These are phyloP conservation scores for Boletus mariae DNA, from an alignment of 1,284 basidiomycete species.

Conservation along the genomic window DNA sequence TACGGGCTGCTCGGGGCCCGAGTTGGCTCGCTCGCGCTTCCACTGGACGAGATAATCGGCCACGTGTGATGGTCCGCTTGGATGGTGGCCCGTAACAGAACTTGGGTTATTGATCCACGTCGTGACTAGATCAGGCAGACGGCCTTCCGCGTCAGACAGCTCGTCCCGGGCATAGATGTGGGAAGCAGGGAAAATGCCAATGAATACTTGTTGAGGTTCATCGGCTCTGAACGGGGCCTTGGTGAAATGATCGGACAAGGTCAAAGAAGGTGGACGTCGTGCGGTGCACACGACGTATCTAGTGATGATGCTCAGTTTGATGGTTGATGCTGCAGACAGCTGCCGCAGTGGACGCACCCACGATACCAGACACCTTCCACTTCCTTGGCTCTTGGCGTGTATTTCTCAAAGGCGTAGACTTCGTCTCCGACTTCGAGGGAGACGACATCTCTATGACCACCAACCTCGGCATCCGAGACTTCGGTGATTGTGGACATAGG, in stretches of 20 bases:
- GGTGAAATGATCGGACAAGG: slow-evolving; percentile 57
- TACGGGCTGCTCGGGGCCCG: slow-evolving; percentile 31
- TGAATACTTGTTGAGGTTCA: slow-evolving; percentile 83
- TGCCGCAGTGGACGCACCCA: slow-evolving; percentile 58
- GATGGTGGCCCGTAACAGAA: slow-evolving; percentile 30
- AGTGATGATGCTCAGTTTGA: slow-evolving; percentile 6
- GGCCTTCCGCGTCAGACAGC: slow-evolving; percentile 84
- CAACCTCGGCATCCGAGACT: slow-evolving; percentile 61
- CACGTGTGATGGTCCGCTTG: slow-evolving; percentile 38
- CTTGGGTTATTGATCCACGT: slow-evolving; percentile 37
- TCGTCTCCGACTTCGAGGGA: slow-evolving; percentile 90
- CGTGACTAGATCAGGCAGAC: slow-evolving; percentile 68
- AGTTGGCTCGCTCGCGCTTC: slow-evolving; percentile 46
- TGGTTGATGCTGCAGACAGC: not conserved
- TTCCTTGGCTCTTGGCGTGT: slow-evolving; percentile 68
- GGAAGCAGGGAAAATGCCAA: slow-evolving; percentile 93
- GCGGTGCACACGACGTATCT: slow-evolving; percentile 89
- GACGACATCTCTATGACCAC: slow-evolving; percentile 71
- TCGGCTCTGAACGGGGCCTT: slow-evolving; percentile 54
- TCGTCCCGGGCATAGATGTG: slow-evolving; percentile 89
- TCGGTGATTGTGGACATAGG: slow-evolving; percentile 67
- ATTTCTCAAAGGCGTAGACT: slow-evolving; percentile 93
- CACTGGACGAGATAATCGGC: slow-evolving; percentile 40
- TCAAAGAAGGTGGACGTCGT: slow-evolving; percentile 59
- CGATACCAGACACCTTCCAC: slow-evolving; percentile 83